Evolutionary conservation across 441 rosid genomes (phyloP), one percentile per base, ranked within the genome.

Genomic region (Syzygium syzygioides): DNA sequence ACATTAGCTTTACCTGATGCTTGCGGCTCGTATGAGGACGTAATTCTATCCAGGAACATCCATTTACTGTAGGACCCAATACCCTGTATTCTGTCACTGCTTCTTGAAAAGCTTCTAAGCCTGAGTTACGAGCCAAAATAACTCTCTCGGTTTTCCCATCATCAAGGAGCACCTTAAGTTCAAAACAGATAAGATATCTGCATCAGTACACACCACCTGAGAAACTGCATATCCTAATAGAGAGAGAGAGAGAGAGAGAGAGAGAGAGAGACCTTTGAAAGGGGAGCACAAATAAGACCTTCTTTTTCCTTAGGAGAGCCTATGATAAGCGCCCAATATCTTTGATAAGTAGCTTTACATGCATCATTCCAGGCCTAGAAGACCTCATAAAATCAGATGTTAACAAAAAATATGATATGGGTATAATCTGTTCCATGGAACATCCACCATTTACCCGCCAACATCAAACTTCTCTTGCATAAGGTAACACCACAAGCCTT

Each of bases 101-200:
- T 90, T 94, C 97, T 89, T 95, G 99, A 5, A 96, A 93, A 87
- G 97, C 91, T 91, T 97, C 99, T 30, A 97, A 92, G 71, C 95
- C 93, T 28, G 94, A 93, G 68, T 91, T 89, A 88, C 87, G 94
- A 90, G 98, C 94, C 92, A 96, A 88, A 87, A 97, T 92, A 86
- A 96, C 95, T 91, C 98, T 93, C 91, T 97, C 99, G 32, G 97
- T 93, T 93, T 96, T 97, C 15, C 99, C 98, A 91, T 96, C 98
- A 91, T 97, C 94, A 83, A 97, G 95, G 87, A 96, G 91, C 91
- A 96, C 97, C 99, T 97, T 68, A 32, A 91, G 52, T 79, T 60
- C 88, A 76, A 41, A 76, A 76, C 84, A 76, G 53, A 76, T 13
- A 3, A 76, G 19, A 76, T 76, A 14, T 13, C 25, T 25, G 30